Evolutionary conservation across 1,139 yeast genomes (phyloP), one percentile per base, ranked within the genome.

Genomic region (Pichia sp.): DNA sequence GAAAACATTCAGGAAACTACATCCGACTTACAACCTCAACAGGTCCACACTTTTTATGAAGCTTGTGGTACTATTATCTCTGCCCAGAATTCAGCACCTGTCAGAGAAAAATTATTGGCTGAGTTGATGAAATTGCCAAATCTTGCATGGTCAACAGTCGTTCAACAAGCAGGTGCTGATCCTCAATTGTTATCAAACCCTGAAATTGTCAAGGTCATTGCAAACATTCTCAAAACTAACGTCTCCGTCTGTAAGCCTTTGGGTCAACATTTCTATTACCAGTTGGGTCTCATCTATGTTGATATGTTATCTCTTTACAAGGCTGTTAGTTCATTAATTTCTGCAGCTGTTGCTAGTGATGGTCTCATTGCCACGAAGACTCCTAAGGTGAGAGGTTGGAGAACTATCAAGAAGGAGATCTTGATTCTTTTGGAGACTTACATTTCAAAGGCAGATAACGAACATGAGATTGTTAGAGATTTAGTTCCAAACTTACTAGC

Each of bases 341-440:
- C 94, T 2, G 74, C 75, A 48, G 73, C 84, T 13, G 91, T 87
- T 38, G 85, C 86, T 7, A 61, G 63, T 30, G 93, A 83, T 51
- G 96, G 95, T 15, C 59, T 79, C 36, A 81, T 87, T 56, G 96
- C 96, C 13, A 86, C 95, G 26, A 86, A 87, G 57, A 88, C 98
- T 1, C 98, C 96, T 37, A 80, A 86, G 57, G 95, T 88, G 20
- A 78, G 98, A 61, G 93, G 95, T 23, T 72, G 93, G 62, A 78
- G 98, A 67, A 87, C 97, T 9, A 87, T 93, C 53, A 93, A 93
- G 64, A 88, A 91, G 62, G 99, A 93, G 63, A 78, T 91, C 37
- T 69, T 93, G 53, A 84, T 84, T 56, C 72, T 93, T 64, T 72
- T 93, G 48, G 98, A 91, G 58, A 83, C 88, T 5, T 93, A 87